phyloP scores from a whole-genome alignment of 306 rosid genomes.

The Potentilla sterilis region DNA sequence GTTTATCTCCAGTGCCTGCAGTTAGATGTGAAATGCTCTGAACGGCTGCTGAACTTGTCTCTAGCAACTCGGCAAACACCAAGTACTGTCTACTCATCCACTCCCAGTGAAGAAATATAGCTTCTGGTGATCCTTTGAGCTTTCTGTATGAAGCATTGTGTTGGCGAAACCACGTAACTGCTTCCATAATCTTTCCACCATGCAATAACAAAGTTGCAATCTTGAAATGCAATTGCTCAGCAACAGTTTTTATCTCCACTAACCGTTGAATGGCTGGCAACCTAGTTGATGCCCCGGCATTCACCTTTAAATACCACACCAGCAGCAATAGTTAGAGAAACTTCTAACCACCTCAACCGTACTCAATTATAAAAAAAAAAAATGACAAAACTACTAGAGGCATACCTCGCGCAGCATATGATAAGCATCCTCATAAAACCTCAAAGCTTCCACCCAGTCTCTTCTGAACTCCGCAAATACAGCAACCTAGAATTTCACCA shows the following conservation, averaged over 20 bases:
- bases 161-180: constrained; percentile 78
- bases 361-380: not conserved
- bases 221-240: constrained; percentile 88
- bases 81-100: constrained; percentile 95
- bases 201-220: constrained; percentile 84
- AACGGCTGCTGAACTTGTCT: constrained; percentile 61
- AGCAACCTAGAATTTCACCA: constrained; percentile 72
- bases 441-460: constrained; percentile 89
- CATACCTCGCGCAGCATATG: constrained; percentile 78
- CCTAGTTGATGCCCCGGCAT: constrained; percentile 68
- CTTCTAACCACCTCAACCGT: not conserved
- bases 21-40: constrained; percentile 49
- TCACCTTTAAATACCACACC: constrained; percentile 48
- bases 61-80: constrained; percentile 91
- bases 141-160: constrained; percentile 70
- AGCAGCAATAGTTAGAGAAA: not conserved
- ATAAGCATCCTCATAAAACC: constrained; percentile 91
- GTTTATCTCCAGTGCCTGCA: constrained; percentile 49
- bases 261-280: constrained; percentile 72
- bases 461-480: constrained; percentile 92
- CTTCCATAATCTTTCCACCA: constrained; percentile 86
- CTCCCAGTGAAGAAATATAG: constrained; percentile 86
- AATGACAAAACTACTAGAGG: not conserved
- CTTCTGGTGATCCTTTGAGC: constrained; percentile 77
- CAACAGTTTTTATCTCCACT: constrained; percentile 75